These are phyloP conservation scores for Spencermartinsiella europaea DNA, from an alignment of 805 yeast species.

Conservation along the genomic window DNA sequence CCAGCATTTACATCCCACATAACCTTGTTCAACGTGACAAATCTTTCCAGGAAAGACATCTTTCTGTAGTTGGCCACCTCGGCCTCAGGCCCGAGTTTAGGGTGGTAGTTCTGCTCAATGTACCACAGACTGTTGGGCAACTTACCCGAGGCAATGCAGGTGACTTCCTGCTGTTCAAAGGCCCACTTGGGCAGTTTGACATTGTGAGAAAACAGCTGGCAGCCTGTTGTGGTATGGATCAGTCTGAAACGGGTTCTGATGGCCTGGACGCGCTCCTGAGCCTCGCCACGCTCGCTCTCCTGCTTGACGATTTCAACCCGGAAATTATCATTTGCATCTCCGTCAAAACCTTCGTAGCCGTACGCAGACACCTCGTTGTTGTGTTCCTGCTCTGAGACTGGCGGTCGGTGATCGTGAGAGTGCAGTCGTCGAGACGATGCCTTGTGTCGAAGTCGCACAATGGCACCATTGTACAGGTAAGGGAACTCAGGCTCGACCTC, in stretches of 20 bases:
- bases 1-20: conserved; percentile 49
- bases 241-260: conserved; percentile 68
- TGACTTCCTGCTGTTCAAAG: conserved; percentile 76
- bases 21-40: conserved; percentile 51
- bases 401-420: conserved; percentile 74
- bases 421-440: conserved; percentile 62
- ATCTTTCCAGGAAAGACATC: conserved; percentile 44
- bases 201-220: conserved; percentile 70
- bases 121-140: conserved; percentile 65
- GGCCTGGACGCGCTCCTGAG: conserved; percentile 42
- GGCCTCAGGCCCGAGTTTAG: conserved; percentile 37
- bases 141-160: conserved; percentile 74
- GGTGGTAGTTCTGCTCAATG: conserved; percentile 62
- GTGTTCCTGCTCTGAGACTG: conserved; percentile 86
- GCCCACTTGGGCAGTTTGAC: conserved; percentile 81
- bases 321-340: conserved; percentile 68
- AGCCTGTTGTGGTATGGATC: conserved; percentile 59
- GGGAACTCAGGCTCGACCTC: conserved; percentile 30
- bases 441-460: conserved; percentile 65
- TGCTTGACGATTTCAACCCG: conserved; percentile 47
- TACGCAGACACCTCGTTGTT: conserved; percentile 74
- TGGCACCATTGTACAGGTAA: conserved; percentile 49
- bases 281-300: conserved; percentile 33
- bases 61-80: conserved; percentile 31
- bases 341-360: conserved; percentile 57